Base-by-base conservation (phyloP, 768 basidiomycete genomes). In the Russula abietina region DNA sequence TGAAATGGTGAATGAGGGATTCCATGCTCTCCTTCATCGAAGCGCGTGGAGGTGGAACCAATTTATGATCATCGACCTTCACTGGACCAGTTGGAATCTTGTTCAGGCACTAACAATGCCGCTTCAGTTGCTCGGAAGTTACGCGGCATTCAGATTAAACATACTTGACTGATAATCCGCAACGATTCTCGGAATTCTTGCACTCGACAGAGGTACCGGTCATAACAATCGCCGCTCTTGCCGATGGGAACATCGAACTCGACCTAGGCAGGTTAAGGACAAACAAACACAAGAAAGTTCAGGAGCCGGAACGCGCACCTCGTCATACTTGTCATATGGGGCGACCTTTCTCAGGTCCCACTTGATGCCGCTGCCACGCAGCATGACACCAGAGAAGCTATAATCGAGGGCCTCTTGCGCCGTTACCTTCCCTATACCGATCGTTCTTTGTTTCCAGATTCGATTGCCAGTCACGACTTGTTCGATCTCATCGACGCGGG, bases 11-110 rank as follows among this genome's bases (percentile, higher is more conserved):
- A 69, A 99, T 98, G 60, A 98, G 82, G 7, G 89, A 85, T 76
- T 98, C 95, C 94, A 98, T 98, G 75, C 87, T 92, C 79, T 99
- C 97, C 77, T 99, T 99, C 97, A 99, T 99, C 60, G 88, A 87
- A 0, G 96, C 95, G 61, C 96, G 87, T 16, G 96, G 94, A 32
- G 96, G 96, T 26, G 97, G 93, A 0, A 91, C 91, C 62, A 98
- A 85, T 77, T 99, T 99, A 78, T 97, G 90, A 77, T 98, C 96
- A 72, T 99, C 96, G 30, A 98, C 85, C 76, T 94, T 98, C 77
- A 95, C 74, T 32, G 83, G 92, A 39, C 97, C 97, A 14, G 86
- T 79, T 0, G 96, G 90, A 78, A 99, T 99, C 78, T 97, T 98
- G 81, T 98, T 97, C 68, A 99, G 75, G 73, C 94, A 97, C 84